Evolutionary conservation across 2,329 filamentous ascomycete genomes (phyloP).

Genomic region (Biscogniauxia mediterranea): DNA sequence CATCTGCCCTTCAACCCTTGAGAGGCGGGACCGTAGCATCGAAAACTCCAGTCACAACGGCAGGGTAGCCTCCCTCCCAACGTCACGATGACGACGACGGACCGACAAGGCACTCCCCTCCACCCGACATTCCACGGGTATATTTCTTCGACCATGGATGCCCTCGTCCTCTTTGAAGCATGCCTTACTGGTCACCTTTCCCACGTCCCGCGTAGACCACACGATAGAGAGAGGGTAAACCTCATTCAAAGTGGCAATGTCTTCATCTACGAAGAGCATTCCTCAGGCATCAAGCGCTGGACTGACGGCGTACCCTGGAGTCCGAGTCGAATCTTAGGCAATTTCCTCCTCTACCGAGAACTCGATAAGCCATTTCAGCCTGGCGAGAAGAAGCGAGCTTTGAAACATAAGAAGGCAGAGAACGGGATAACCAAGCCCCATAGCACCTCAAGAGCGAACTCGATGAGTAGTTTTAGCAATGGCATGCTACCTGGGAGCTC

Average conservation of each 20-base stretch:
- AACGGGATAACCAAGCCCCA: conserved; percentile 39
- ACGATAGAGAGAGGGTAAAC: conserved; percentile 75
- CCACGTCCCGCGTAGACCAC: conserved; percentile 79
- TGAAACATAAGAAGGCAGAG: conserved; percentile 61
- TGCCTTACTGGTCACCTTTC: conserved; percentile 67
- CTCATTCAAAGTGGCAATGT: conserved; percentile 83
- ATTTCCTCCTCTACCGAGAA: conserved; percentile 84
- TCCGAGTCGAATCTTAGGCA: conserved; percentile 79
- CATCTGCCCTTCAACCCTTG: conserved; percentile 10
- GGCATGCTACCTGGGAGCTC: neutral
- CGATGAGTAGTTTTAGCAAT: conserved; percentile 11
- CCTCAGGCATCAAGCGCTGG: conserved; percentile 91
- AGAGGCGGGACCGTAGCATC: conserved; percentile 1
- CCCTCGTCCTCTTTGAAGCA: conserved; percentile 76
- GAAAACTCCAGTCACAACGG: neutral
- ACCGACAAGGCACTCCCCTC: conserved; percentile 39
- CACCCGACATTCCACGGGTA: conserved; percentile 67
- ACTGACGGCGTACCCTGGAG: conserved; percentile 91
- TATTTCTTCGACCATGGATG: conserved; percentile 69
- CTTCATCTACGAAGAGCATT: conserved; percentile 89
- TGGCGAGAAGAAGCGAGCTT: conserved; percentile 80
- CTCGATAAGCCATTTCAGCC: conserved; percentile 74
- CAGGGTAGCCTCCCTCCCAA: neutral
- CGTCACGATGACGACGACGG: conserved; percentile 33
- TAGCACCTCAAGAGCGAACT: conserved; percentile 24